Evolutionary conservation across 1,284 basidiomycete species (phyloP).

Genomic region (Ganoderma sp.): DNA sequence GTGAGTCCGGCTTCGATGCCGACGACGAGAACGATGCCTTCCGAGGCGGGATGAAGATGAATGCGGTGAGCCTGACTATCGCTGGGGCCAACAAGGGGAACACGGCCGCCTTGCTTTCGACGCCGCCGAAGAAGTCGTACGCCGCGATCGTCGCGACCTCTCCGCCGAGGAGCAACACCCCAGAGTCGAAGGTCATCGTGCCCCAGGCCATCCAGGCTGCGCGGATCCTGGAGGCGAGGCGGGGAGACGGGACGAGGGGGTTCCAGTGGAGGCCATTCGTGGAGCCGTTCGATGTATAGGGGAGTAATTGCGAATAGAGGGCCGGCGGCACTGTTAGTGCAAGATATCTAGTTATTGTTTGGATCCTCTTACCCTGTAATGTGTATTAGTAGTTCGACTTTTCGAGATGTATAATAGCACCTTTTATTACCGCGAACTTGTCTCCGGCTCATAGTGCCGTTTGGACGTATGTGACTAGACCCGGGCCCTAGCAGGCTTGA

Average conservation of each 20-base stretch:
- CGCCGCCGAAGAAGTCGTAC: constrained; percentile 16
- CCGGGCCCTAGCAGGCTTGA: background rate
- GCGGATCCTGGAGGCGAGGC: background rate
- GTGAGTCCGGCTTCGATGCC: constrained; percentile 24
- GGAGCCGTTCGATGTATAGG: constrained; percentile 11
- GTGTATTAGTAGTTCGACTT: background rate
- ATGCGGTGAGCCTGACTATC: background rate
- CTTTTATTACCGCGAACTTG: background rate
- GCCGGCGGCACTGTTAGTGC: background rate
- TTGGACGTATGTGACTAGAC: background rate
- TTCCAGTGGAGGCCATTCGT: constrained; percentile 13
- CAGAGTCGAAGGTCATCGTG: background rate
- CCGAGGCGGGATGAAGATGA: background rate
- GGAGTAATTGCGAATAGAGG: background rate
- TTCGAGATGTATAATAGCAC: background rate
- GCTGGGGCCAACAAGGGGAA: background rate
- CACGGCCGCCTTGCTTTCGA: background rate
- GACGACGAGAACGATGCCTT: constrained; percentile 23
- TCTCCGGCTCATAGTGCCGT: background rate
- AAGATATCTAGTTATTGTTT: background rate
- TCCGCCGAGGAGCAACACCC: background rate
- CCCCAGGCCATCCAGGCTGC: background rate
- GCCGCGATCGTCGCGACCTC: constrained; percentile 18
- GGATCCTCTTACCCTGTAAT: background rate
- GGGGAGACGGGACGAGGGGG: background rate